phyloP scores from a whole-genome alignment of 345 rosid species.

The Ceriops zippeliana region DNA sequence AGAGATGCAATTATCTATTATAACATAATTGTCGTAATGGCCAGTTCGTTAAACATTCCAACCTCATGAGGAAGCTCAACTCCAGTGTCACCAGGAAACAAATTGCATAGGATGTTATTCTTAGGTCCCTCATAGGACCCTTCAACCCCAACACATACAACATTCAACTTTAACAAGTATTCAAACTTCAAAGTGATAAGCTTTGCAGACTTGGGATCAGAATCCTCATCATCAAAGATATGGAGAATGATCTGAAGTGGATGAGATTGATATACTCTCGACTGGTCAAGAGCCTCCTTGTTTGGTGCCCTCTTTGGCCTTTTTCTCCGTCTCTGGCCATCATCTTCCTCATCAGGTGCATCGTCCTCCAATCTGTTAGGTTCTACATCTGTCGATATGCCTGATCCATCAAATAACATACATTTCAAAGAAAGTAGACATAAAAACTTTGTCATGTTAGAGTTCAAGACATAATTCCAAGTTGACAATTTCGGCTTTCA shows the following conservation, averaged over 20 bases:
- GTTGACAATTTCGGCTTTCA: neutral
- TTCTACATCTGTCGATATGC: conserved; percentile 48
- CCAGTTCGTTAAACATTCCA: conserved; percentile 6
- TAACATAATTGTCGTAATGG: no score
- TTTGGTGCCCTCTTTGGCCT: conserved; percentile 60
- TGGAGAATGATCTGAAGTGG: conserved; percentile 70
- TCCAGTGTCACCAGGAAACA: conserved; percentile 80
- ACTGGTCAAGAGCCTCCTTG: conserved; percentile 55
- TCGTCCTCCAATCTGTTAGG: conserved; percentile 65
- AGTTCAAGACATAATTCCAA: no score
- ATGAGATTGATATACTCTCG: conserved; percentile 57
- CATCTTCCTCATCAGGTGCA: conserved; percentile 75
- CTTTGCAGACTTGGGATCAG: conserved; percentile 53
- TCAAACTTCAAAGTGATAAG: conserved; percentile 68
- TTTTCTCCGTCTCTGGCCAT: conserved; percentile 73
- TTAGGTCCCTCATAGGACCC: conserved; percentile 55
- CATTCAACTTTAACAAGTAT: conserved; percentile 71
- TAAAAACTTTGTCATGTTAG: no score
- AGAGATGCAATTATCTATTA: neutral
- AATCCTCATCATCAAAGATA: conserved; percentile 53
- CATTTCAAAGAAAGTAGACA: neutral
- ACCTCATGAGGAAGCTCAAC: conserved; percentile 93
- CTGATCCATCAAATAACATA: conserved; percentile 37
- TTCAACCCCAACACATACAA: conserved; percentile 68
- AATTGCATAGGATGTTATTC: conserved; percentile 54